Base-by-base conservation (phyloP, 495 filamentous ascomycete species). In the Chaetomium cochliodes region DNA sequence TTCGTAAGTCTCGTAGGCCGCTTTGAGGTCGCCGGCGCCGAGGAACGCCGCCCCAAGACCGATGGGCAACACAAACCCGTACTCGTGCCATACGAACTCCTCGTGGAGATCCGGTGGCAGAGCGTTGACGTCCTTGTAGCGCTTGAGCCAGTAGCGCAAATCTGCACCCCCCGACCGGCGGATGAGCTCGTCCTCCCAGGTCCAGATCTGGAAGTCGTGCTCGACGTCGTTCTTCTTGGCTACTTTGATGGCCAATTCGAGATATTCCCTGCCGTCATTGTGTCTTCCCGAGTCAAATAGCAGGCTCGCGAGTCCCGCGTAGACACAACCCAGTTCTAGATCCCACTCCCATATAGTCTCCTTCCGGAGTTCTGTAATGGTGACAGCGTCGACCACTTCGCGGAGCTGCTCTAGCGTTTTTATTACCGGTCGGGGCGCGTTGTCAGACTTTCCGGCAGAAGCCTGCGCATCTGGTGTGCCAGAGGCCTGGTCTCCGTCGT, bases 221-320 rank as follows among this genome's bases (percentile, higher is more conserved):
- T 26, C 23, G 11, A 39, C 3, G 1, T 6, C 18, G 26, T 20
- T 3, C 3, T 28, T 15, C 22, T 42, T 42, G 5, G 30, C 1
- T 4, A 23, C 16, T 6, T 13, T 5, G 2, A 58, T 50, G 13
- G 54, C 42, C 44, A 9, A 1, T 22, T 16, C n/a, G 22, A 52
- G 33, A 16, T 9, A 42, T 26, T 37, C 22, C 16, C 28, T 42
- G 26, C 18, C 62, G 5, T 15, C 11, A 3, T 16, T 18, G 16
- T 18, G 28, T n/a, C 44, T 58, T 9, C 62, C 62, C 22, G 41
- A 44, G 20, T 64, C 62, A 11, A 64, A 39, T 23, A 44, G n/a
- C n/a, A 63, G 12, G 15, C 16, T 28, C 9, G 51, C 49, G 0
- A 62, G 18, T 13, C 26, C 33, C 5, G 30, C 28, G n/a, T 20